Evolutionary conservation across 805 yeast species (phyloP), one percentile per base, ranked within the genome.

Genomic region (Myxozyma vanderwaltii): DNA sequence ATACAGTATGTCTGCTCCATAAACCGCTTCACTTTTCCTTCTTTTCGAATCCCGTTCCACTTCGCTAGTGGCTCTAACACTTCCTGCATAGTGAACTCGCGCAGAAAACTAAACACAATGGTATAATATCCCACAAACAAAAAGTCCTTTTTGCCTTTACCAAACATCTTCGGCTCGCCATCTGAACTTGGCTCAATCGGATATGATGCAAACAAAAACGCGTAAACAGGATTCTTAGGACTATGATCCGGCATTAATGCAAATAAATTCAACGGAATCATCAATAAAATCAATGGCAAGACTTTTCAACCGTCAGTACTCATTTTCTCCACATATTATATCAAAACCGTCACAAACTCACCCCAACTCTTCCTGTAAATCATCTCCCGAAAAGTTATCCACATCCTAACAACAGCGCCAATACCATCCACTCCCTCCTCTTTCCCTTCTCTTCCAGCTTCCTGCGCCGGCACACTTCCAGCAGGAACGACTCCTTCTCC

Each of bases 1-100:
- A 90, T 80, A 1, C 92, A 82, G 71, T 92, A 94, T 6, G 91
- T 81, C 77, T 94, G 99, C 74, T 94, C 99, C 86, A 89, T 84
- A 74, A 92, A 91, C 72, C 99, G 82, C 62, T 81, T 82, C 44
- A 83, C 72, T 73, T 89, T 91, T 56, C 77, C 75, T 59, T 78
- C 80, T 55, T 75, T 75, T 40, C 65, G 76, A 39, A 89, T 69
- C 0, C 89, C 89, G 44, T 72, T 76, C 36, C 60, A 56, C 8
- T 33, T 40, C 1, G 97, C 92, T 36, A 89, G 62, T 6, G 98
- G 98, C 67, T 79, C 79, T 59, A 94, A 81, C 0, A 90, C 68
- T 35, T 82, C 77, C 72, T 91, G 91, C 98, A 94, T 91, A 65
- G 84, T 70, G 70, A 94, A 92, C 74, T 94, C 99, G 69, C 99